Evolutionary conservation across 257 asterid species (phyloP), one percentile per base, ranked within the genome.

Genomic region (Oldenlandia corymbosa): DNA sequence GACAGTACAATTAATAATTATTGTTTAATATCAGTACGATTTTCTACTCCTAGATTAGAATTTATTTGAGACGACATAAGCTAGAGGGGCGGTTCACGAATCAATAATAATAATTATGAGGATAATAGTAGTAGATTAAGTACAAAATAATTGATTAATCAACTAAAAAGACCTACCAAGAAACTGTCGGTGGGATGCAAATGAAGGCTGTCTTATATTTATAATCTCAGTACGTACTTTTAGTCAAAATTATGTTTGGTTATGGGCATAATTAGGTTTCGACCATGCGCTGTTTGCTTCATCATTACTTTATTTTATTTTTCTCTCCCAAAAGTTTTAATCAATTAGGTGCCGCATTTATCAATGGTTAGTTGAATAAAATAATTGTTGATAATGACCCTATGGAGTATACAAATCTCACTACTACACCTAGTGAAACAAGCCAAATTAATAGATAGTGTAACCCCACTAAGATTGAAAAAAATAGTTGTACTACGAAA

Each of bases 341-440:
- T 62, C 30, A 23, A 31, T 21, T 10, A n/a, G 54, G 45, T 28
- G 31, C 39, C 4, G 11, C 45, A 46, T 62, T 62, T 62, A 28
- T 28, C 67, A 12, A n/a, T 60, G 43, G 60, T 52, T 60, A 32
- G 52, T 42, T 66, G 55, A 66, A 61, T 31, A 32, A 39, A 54
- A 32, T 73, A 67, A 67, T 55, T 61, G 32, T 52, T 56, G 73
- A 67, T 46, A 50, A 67, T 60, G 70, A 67, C 69, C 49, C 45
- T 3, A 27, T 31, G 11, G 10, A 39, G 24, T 5, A 36, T 60
- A 20, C 52, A 62, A 69, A 57, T 52, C 53, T 46, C 37, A 8
- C 20, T 16, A 1, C 58, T n/a, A 24, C 49, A 8, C 21, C 24
- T 37, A 41, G 59, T 18, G 34, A 30, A 7, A 30, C 34, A 49